Conservation (phyloP, 805 yeast genomes). For the Candida adriatica region DNA sequence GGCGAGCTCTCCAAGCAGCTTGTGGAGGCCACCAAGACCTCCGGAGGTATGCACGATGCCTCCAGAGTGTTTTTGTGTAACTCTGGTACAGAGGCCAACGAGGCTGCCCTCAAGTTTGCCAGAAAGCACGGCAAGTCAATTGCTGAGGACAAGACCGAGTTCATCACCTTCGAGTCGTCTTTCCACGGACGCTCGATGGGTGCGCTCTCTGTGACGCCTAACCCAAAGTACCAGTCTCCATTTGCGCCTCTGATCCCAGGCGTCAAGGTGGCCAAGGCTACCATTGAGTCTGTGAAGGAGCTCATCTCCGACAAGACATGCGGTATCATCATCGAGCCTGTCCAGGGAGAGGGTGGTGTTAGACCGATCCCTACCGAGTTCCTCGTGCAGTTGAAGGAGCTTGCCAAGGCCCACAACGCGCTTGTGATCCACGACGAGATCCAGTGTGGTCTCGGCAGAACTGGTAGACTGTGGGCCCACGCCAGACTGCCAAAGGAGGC, state of each 20-base stretch:
- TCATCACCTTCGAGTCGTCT: slow-evolving; percentile 81
- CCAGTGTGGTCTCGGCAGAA: slow-evolving; percentile 93
- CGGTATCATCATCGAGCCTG: slow-evolving; percentile 93
- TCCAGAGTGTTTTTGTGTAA: slow-evolving; percentile 64
- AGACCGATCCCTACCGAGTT: slow-evolving; percentile 60
- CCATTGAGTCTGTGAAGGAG: slow-evolving; percentile 50
- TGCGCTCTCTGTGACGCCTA: slow-evolving; percentile 85
- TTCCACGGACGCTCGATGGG: slow-evolving; percentile 98
- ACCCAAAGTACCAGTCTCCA: slow-evolving; percentile 87
- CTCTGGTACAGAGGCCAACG: slow-evolving; percentile 77
- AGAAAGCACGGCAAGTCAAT: slow-evolving; percentile 69
- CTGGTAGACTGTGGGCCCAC: slow-evolving; percentile 94
- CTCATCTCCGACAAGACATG: slow-evolving; percentile 42
- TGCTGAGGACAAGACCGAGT: slow-evolving; percentile 54
- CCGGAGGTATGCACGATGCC: slow-evolving; percentile 81
- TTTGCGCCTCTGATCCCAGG: slow-evolving; percentile 92
- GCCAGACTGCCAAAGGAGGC: slow-evolving; percentile 64
- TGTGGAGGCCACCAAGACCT: slow-evolving; percentile 56
- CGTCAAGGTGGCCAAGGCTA: slow-evolving; percentile 59
- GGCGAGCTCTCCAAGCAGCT: slow-evolving; percentile 69
- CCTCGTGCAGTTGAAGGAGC: slow-evolving; percentile 53
- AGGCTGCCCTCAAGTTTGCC: slow-evolving; percentile 71
- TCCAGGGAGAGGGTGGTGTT: slow-evolving; percentile 98
- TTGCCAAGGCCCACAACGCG: slow-evolving; percentile 65
- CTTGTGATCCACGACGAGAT: slow-evolving; percentile 89